These are phyloP conservation scores for Colletotrichum destructivum DNA, from an alignment of 2,329 filamentous ascomycete genomes.

Conservation along the genomic window DNA sequence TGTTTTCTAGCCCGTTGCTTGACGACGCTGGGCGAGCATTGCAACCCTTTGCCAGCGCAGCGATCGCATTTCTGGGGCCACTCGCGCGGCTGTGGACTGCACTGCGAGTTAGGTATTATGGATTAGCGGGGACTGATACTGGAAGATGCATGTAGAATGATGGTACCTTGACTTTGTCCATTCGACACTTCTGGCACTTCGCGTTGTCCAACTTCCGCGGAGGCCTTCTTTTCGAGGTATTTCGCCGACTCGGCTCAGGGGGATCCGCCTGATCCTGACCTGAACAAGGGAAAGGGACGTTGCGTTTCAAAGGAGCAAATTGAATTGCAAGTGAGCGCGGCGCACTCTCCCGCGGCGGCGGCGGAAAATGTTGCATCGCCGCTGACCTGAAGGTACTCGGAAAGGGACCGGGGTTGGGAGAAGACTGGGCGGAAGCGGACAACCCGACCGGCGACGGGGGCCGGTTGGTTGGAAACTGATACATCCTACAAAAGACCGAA, in stretches of 20 bases:
- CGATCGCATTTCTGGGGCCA: constrained; percentile 10
- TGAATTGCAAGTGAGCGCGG: neutral
- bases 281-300: neutral
- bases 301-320: neutral
- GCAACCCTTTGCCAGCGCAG: neutral
- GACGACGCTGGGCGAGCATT: neutral
- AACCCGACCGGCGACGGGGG: too few species aligned
- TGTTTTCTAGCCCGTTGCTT: neutral
- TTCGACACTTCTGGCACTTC: constrained; percentile 1
- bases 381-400: too few species aligned
- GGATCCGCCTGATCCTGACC: too few species aligned
- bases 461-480: neutral
- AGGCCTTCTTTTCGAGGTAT: neutral
- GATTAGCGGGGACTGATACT: neutral
- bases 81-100: constrained; percentile 1
- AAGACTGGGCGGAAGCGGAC: neutral
- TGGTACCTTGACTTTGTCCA: constrained; percentile 14
- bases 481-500: neutral
- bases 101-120: neutral
- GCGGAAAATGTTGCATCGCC: too few species aligned
- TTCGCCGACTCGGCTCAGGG: neutral
- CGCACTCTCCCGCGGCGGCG: too few species aligned
- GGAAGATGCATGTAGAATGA: too few species aligned
- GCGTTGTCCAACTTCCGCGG: neutral
- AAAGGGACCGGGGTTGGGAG: neutral